phyloP scores from a whole-genome alignment of 805 yeast genomes.

The Pichia paraexigua region DNA sequence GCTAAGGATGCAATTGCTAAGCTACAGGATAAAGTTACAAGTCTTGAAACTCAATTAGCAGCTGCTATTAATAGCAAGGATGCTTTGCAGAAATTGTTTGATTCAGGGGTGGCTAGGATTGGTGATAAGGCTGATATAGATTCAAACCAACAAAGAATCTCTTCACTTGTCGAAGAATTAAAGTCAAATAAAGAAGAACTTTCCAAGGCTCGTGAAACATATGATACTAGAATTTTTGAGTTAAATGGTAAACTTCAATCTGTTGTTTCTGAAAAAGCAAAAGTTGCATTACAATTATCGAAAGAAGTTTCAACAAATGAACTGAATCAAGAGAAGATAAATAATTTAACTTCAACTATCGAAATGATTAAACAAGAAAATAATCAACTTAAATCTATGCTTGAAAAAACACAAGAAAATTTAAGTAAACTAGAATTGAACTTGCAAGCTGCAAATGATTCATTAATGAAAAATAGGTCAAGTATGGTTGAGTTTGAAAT shows the following conservation, averaged over 20 bases:
- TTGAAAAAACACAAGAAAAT: slow-evolving; percentile 33
- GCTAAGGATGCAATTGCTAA: slow-evolving; percentile 64
- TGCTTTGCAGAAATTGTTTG: slow-evolving; percentile 35
- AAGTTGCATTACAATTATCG: slow-evolving; percentile 42
- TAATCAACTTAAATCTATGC: slow-evolving; percentile 34
- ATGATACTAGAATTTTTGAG: slow-evolving; percentile 36
- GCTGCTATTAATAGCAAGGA: slow-evolving; percentile 63
- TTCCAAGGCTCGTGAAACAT: slow-evolving; percentile 35
- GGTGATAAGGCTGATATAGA: slow-evolving; percentile 12
- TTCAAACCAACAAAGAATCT: slow-evolving; percentile 20
- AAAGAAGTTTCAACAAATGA: slow-evolving; percentile 46
- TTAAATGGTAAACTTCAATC: slow-evolving; percentile 40
- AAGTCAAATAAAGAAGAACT: slow-evolving; percentile 29
- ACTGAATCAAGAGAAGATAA: slow-evolving; percentile 45
- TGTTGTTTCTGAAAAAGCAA: slow-evolving; percentile 36
- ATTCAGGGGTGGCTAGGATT: slow-evolving; percentile 23
- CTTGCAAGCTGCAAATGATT: slow-evolving; percentile 42
- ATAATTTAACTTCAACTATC: slow-evolving; percentile 33
- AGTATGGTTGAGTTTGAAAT: slow-evolving; percentile 35
- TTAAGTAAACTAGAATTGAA: slow-evolving; percentile 40
- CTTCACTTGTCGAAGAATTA: slow-evolving; percentile 23
- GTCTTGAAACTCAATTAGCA: slow-evolving; percentile 42
- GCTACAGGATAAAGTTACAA: slow-evolving; percentile 49
- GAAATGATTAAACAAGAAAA: slow-evolving; percentile 38
- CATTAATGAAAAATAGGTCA: slow-evolving; percentile 46